These are phyloP conservation scores for Ogataea henricii DNA, from an alignment of 805 yeast species.

Conservation along the genomic window DNA sequence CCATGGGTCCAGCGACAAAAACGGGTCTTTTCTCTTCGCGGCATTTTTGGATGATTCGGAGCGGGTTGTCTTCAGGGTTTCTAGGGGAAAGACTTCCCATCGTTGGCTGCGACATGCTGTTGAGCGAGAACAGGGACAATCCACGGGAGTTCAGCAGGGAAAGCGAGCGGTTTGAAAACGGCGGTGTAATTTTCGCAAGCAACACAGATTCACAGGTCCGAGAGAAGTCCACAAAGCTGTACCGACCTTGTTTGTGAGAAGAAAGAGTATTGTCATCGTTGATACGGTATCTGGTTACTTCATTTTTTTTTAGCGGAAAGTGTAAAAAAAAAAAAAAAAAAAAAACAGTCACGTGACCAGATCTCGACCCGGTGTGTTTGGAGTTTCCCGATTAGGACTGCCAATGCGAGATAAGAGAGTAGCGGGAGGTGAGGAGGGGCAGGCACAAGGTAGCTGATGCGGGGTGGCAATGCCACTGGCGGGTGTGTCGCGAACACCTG, in stretches of 20 bases:
- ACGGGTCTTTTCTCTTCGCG: constrained; percentile 54
- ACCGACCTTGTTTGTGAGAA: not conserved
- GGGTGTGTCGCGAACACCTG: no score
- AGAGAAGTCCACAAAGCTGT: not conserved
- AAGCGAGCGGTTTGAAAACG: not conserved
- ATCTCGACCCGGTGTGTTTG: constrained; percentile 1
- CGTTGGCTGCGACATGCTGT: constrained; percentile 17
- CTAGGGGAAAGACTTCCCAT: constrained; percentile 30
- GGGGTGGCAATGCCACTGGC: no score
- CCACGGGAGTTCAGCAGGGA: not conserved
- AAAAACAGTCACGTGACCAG: constrained; percentile 5
- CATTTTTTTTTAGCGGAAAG: not conserved
- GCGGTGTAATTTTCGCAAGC: not conserved
- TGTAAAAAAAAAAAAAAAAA: not conserved
- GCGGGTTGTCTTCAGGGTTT: constrained; percentile 51
- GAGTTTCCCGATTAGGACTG: constrained; percentile 21
- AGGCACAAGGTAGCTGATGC: not conserved
- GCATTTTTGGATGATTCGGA: constrained; percentile 51
- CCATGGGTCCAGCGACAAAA: constrained; percentile 92
- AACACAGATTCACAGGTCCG: not conserved
- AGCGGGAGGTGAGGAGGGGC: not conserved
- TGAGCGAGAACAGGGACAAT: not conserved
- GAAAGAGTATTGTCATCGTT: no score
- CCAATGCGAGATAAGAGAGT: constrained; percentile 11
- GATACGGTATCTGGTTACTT: not conserved